Evolutionary conservation across 345 rosid genomes (phyloP), one percentile per base, ranked within the genome.

Genomic region (Theobroma cacao): DNA sequence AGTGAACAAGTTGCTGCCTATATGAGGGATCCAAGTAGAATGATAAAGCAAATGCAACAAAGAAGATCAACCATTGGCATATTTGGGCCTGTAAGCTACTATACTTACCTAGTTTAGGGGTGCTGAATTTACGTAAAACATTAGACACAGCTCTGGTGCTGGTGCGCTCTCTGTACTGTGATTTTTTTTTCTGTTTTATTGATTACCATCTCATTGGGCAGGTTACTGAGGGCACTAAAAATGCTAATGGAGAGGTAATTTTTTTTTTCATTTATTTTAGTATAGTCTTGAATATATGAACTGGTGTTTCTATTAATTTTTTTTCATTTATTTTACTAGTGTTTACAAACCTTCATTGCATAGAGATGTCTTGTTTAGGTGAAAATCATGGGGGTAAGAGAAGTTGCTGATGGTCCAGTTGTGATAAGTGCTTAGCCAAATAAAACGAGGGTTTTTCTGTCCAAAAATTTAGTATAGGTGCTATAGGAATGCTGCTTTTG

Each of bases 11-110:
- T 96, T 76, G 89, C 95, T 74, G 79, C 87, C 26, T 88, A 88
- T 86, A 91, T 94, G 97, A 92, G 97, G 86, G 98, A 94, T 85
- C 97, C 99, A 55, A 91, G 92, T 85, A 89, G 94, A 87, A 94
- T 96, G 97, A 79, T 92, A 43, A 94, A 90, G 89, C 98, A 96
- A 86, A 96, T 96, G 99, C 97, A 91, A 80, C 93, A 87, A 81
- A 80, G 92, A 85, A 87, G 88, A 81, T 89, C 92, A 36, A 80
- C 92, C 2, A 85, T 88, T 79, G 82, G 90, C 75, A 78, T 90
- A n/a, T 92, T 96, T 84, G 98, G 92, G 74, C 72, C 78, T 59
- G 98, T 96, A 87, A 90, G 98, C 86, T 75, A 8, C 68, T 74
- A 52, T 15, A 50, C 61, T 36, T 26, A 14, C 18, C 47, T n/a